phyloP scores from a whole-genome alignment of 78 protist species.

The Polysphondylium violaceum region DNA sequence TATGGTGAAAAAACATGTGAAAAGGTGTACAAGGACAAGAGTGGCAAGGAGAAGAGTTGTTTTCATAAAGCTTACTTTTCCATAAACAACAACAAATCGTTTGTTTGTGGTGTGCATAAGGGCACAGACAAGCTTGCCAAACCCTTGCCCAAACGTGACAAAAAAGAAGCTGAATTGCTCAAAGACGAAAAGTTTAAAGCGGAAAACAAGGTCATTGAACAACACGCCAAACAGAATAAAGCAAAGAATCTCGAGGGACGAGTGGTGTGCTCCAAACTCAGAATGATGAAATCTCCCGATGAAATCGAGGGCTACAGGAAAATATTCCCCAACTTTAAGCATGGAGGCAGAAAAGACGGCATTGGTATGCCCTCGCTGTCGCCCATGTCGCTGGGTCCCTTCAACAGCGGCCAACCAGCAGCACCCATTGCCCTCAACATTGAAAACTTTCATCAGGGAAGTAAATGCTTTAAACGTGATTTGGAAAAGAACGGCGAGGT shows the following conservation, averaged over 20 bases:
- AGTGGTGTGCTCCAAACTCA: background rate
- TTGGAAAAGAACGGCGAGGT: background rate
- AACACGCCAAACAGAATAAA: too few species aligned
- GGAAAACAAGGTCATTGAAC: background rate
- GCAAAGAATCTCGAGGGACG: too few species aligned
- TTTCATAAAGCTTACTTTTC: background rate
- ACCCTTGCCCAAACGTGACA: background rate
- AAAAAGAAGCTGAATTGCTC: background rate
- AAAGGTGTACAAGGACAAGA: background rate
- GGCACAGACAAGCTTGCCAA: background rate
- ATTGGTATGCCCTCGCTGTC: constrained; percentile 47
- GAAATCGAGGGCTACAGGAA: constrained; percentile 25
- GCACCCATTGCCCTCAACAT: constrained; percentile 23
- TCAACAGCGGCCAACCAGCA: constrained; percentile 7
- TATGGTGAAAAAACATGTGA: background rate
- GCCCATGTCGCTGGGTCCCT: constrained; percentile 45
- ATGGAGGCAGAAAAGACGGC: constrained; percentile 47
- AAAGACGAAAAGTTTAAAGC: too few species aligned
- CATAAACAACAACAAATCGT: background rate
- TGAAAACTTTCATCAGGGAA: constrained; percentile 62
- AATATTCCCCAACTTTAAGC: constrained; percentile 39
- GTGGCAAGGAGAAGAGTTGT: background rate
- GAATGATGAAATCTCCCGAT: constrained; percentile 52
- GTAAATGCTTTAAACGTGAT: constrained; percentile 34
- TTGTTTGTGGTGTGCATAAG: background rate